phyloP scores from a whole-genome alignment of 768 basidiomycete genomes.

The Aureoboletus auriporus region DNA sequence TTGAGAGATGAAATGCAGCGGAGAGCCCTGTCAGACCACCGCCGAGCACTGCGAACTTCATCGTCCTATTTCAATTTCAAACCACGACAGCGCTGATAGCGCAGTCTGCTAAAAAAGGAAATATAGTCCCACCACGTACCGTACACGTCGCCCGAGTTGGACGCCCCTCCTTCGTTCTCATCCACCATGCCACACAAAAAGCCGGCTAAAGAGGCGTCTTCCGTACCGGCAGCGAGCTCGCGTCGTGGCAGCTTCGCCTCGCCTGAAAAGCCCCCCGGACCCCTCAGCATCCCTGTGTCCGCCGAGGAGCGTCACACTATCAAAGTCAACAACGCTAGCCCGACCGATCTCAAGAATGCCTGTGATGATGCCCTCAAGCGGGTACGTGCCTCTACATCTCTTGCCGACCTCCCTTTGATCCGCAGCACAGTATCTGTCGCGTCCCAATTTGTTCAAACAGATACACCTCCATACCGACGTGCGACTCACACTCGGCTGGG shows the following conservation, averaged over 20 bases:
- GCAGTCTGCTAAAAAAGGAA: slow-evolving; percentile 2
- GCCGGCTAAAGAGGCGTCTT: slow-evolving; percentile 12
- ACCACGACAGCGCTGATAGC: background rate
- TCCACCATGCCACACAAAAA: slow-evolving; percentile 20
- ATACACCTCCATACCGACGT: slow-evolving; percentile 88
- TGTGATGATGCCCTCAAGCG: slow-evolving; percentile 90
- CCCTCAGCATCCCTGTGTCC: slow-evolving; percentile 45
- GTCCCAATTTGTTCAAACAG: slow-evolving; percentile 81
- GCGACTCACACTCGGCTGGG: slow-evolving; percentile 82
- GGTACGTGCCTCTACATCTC: slow-evolving; percentile 41
- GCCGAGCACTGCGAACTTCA: slow-evolving; percentile 61
- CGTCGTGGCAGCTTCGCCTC: slow-evolving; percentile 28
- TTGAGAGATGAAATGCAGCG: slow-evolving; percentile 72
- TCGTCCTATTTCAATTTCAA: slow-evolving; percentile 5
- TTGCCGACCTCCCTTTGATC: background rate
- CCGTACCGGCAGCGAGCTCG: slow-evolving; percentile 10
- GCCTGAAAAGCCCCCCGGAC: slow-evolving; percentile 45
- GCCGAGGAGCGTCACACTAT: slow-evolving; percentile 48
- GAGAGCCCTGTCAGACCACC: slow-evolving; percentile 82
- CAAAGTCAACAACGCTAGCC: slow-evolving; percentile 57
- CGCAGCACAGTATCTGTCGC: slow-evolving; percentile 66
- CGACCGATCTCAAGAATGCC: slow-evolving; percentile 61
- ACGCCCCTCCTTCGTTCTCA: background rate
- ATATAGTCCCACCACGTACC: slow-evolving; percentile 14
- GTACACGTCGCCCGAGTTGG: slow-evolving; percentile 20